Conservation (phyloP, 176 grass and related monocot species). For the Metroxylon sagu region DNA sequence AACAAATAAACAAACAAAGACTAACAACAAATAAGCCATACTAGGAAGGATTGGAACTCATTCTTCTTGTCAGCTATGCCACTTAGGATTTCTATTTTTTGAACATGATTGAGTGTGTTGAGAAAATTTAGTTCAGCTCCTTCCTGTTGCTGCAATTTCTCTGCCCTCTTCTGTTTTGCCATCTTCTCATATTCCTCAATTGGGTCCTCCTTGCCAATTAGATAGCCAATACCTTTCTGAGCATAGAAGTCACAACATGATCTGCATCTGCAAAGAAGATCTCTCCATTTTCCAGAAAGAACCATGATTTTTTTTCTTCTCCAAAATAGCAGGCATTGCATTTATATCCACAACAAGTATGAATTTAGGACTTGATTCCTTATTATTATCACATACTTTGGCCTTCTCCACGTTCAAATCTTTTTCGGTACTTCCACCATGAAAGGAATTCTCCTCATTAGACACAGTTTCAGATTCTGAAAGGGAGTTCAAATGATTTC, state of each 20-base stretch:
- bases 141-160: slow-evolving; percentile 89
- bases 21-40: slow-evolving; percentile 22
- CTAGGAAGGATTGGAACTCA: slow-evolving; percentile 82
- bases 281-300: slow-evolving; percentile 76
- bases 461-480: not conserved
- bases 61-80: slow-evolving; percentile 86
- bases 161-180: slow-evolving; percentile 70
- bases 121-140: slow-evolving; percentile 80
- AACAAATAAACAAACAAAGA: no score
- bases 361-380: slow-evolving; percentile 27
- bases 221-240: slow-evolving; percentile 44
- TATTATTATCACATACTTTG: slow-evolving; percentile 23
- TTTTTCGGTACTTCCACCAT: slow-evolving; percentile 12
- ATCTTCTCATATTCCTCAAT: slow-evolving; percentile 91
- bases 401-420: slow-evolving; percentile 18
- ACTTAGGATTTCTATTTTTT: slow-evolving; percentile 90
- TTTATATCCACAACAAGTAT: slow-evolving; percentile 59
- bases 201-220: slow-evolving; percentile 70
- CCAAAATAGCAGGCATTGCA: slow-evolving; percentile 19
- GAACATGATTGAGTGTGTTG: slow-evolving; percentile 73
- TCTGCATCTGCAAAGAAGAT: slow-evolving; percentile 56
- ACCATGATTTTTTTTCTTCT: slow-evolving; percentile 54
- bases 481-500: not conserved
- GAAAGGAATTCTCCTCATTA: slow-evolving; percentile 11
- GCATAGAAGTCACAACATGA: slow-evolving; percentile 23